Conservation (phyloP, 306 rosid genomes). For the Begonia masoniana region DNA sequence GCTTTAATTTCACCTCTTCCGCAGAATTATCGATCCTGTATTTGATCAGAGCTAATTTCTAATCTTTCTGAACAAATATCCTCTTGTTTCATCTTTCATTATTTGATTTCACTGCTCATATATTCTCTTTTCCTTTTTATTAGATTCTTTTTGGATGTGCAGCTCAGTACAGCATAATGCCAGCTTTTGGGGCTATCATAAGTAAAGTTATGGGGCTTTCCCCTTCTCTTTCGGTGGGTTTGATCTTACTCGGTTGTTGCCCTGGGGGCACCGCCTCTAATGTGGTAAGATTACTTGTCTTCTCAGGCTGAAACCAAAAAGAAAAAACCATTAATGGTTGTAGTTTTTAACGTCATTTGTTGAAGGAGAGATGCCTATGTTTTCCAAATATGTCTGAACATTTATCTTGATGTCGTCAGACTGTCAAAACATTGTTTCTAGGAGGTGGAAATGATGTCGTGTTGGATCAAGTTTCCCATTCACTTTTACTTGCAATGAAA, state of each 20-base stretch:
- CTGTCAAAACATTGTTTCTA: too few species aligned
- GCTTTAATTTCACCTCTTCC: too few species aligned
- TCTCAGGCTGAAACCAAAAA: background rate
- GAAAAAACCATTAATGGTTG: too few species aligned
- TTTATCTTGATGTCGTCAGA: too few species aligned
- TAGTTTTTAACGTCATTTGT: too few species aligned
- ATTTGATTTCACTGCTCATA: background rate
- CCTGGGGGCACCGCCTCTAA: conserved; percentile 43
- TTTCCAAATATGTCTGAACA: too few species aligned
- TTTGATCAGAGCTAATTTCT: too few species aligned
- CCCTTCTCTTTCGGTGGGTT: conserved; percentile 27
- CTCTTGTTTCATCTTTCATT: too few species aligned
- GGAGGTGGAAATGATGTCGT: too few species aligned
- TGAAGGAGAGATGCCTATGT: too few species aligned
- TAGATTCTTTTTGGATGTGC: conserved; percentile 33
- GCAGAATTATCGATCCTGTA: too few species aligned
- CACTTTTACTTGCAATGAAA: conserved; percentile 6
- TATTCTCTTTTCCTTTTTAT: conserved; percentile 4
- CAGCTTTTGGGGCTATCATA: conserved; percentile 13
- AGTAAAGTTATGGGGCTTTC: conserved; percentile 23
- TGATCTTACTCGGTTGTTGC: conserved; percentile 33
- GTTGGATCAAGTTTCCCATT: conserved; percentile 7
- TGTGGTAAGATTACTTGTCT: conserved; percentile 20
- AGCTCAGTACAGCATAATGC: conserved; percentile 35
- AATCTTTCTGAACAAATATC: too few species aligned